These are phyloP conservation scores for Kluyveromyces nonfermentans DNA, from an alignment of 805 yeast genomes.

Conservation along the genomic window DNA sequence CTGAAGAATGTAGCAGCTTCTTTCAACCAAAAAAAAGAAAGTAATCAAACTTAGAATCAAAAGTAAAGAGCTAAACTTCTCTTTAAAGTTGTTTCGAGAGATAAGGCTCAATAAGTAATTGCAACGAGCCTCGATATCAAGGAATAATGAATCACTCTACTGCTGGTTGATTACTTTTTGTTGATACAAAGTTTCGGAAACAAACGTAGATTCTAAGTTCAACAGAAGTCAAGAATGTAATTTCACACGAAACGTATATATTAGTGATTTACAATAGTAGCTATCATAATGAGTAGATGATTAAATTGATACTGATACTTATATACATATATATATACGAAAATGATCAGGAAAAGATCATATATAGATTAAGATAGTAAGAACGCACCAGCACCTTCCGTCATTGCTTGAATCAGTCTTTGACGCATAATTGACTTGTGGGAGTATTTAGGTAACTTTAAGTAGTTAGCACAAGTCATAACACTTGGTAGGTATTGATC, in stretches of 20 bases:
- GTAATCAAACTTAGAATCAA: no score
- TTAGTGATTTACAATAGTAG: no score
- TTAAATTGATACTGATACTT: no score
- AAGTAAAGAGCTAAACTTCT: background rate
- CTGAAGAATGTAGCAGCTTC: background rate
- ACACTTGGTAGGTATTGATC: slow-evolving; percentile 92
- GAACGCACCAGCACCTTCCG: slow-evolving; percentile 85
- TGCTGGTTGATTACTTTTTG: no score
- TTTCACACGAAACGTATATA: background rate
- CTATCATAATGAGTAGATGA: no score
- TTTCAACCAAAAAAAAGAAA: background rate
- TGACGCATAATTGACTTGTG: slow-evolving; percentile 47
- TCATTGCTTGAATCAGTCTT: slow-evolving; percentile 59
- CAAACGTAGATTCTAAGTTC: background rate
- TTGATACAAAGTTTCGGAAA: no score
- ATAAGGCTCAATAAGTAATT: no score
- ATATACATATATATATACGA: background rate
- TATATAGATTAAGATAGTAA: slow-evolving; percentile 64
- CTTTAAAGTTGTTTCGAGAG: background rate
- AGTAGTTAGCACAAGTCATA: slow-evolving; percentile 95
- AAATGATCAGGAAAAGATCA: background rate
- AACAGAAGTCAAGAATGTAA: background rate
- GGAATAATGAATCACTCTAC: no score
- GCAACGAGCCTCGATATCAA: no score
- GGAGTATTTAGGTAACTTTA: slow-evolving; percentile 80